Conservation (phyloP, 176 grass and related monocot genomes). For the Canna indica region DNA sequence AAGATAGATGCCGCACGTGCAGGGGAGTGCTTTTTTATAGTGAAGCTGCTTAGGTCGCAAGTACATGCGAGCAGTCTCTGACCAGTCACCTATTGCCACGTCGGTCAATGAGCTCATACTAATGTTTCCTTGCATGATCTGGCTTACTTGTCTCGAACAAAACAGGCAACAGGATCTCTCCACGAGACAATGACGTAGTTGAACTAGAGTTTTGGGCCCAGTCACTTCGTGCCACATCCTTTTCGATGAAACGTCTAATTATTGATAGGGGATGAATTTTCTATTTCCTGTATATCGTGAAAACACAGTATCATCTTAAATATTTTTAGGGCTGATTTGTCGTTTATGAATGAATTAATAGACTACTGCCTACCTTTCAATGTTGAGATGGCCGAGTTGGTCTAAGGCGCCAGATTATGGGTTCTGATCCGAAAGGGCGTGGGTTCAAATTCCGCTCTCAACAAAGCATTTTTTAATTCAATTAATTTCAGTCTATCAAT, state of each 20-base stretch:
- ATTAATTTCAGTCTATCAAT: no score
- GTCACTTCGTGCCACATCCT: no score
- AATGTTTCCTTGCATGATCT: background rate
- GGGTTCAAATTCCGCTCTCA: conserved; percentile 90
- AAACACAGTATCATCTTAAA: no score
- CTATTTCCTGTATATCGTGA: no score
- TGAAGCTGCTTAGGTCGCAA: background rate
- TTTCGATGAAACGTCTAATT: background rate
- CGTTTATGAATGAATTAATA: no score
- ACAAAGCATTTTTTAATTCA: background rate
- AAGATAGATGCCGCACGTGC: background rate
- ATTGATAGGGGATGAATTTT: background rate
- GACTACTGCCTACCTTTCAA: no score
- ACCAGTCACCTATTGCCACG: background rate
- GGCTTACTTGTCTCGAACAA: background rate
- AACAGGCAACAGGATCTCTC: background rate
- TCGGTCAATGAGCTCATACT: background rate
- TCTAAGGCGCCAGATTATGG: conserved; percentile 45
- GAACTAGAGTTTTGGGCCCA: no score
- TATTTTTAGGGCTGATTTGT: no score
- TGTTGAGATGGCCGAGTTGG: conserved; percentile 87
- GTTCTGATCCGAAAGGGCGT: conserved; percentile 46
- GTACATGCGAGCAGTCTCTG: background rate
- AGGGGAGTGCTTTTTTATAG: background rate
- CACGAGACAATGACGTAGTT: no score